Base-by-base conservation (phyloP, 164 flowering plant genomes). In the Vitis amurensis region DNA sequence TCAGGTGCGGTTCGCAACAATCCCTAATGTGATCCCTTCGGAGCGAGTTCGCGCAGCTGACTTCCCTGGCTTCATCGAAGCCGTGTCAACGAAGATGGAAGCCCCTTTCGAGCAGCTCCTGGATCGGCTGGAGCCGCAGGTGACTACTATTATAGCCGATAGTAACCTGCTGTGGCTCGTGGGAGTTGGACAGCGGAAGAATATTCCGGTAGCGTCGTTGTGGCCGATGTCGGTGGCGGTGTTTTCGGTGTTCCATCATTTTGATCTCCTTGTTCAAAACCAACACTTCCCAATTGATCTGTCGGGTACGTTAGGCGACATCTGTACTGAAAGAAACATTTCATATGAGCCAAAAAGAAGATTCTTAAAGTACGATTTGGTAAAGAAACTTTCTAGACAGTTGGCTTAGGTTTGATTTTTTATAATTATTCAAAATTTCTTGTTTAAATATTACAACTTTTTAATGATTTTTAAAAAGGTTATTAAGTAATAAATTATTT, bases 21-120 rank as follows among this genome's bases (percentile, higher is more conserved):
- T 94, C 29, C 98, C 98, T 0, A 88, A 91, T 62, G 93, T 93
- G 48, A 76, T 89, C 51, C 96, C 97, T 1, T 90, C 93, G 0
- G 96, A 90, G 82, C 71, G 60, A 17, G 82, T 12, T 12, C 89
- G 97, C 0, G 88, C 67, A 17, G 59, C 50, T 2, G 83, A 89
- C 73, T 71, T 80, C 15, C 11, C 64, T 0, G 86, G 83, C 13
- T 94, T 94, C 70, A 0, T 85, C 1, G 74, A 84, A n/a, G 94
- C 94, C 11, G 84, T 81, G 0, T 10, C 3, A 55, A 87, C 88
- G 0, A 82, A 82, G 72, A 64, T 93, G 83, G 88, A 74, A 48
- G 86, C 55, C 19, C 91, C 94, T 3, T 74, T 88, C n/a, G 94
- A 87, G 79, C 58, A 47, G 66, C 76, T 90, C 3, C 77, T 94